Conservation (phyloP, 257 asterid species). For the Forsythia suspensa region DNA sequence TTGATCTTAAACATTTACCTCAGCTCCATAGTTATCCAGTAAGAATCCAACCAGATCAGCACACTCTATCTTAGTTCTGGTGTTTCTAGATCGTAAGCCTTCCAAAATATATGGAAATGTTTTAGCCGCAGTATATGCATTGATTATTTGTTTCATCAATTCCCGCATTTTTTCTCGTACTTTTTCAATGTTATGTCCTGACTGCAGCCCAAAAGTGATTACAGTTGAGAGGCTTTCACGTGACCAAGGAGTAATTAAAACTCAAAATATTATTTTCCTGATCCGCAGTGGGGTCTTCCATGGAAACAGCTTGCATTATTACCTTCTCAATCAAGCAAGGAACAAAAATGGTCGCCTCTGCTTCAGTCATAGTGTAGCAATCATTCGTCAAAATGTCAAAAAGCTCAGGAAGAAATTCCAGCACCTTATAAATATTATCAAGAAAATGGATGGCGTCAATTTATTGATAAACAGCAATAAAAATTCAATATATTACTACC, state of each 20-base stretch:
- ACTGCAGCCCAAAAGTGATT: conserved; percentile 49
- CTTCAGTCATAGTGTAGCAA: conserved; percentile 83
- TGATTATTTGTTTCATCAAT: conserved; percentile 74
- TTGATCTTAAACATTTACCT: conserved; percentile 39
- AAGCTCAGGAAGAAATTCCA: conserved; percentile 97
- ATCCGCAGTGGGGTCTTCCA: not conserved
- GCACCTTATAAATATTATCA: conserved; percentile 54
- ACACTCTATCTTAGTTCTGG: conserved; percentile 87
- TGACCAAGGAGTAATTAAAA: too few species aligned
- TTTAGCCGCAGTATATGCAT: conserved; percentile 78
- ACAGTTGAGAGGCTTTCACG: not conserved
- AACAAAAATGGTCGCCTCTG: conserved; percentile 92
- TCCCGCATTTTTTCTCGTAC: conserved; percentile 96
- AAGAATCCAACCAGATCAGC: conserved; percentile 94
- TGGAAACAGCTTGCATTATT: conserved; percentile 15
- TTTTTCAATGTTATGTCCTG: conserved; percentile 94
- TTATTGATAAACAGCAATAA: not conserved
- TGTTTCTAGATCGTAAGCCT: conserved; percentile 95
- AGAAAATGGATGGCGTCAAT: conserved; percentile 15
- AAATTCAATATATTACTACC: not conserved
- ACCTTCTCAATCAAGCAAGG: conserved; percentile 99
- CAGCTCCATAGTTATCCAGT: conserved; percentile 82
- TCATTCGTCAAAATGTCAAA: conserved; percentile 79
- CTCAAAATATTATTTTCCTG: too few species aligned
- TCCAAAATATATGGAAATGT: conserved; percentile 89